Evolutionary conservation across 2,329 filamentous ascomycete species (phyloP).

Genomic region (Diplodia mutila): DNA sequence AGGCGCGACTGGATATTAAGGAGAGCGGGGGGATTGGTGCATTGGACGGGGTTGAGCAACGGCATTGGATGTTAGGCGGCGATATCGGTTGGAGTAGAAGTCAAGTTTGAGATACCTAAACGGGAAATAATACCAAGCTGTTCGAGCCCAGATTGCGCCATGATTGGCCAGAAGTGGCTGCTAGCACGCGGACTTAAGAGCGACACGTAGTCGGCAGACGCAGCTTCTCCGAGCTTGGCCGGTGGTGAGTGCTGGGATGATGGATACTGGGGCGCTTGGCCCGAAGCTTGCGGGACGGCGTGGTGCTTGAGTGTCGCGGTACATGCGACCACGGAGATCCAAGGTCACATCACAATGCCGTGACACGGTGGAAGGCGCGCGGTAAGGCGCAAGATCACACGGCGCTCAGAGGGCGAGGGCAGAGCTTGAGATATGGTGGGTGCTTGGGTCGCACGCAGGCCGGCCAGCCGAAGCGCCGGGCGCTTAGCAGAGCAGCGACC

Average conservation of each 20-base stretch:
- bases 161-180: not conserved
- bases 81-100: not conserved
- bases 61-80: slow-evolving; percentile 1
- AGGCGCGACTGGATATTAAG: slow-evolving; percentile 12
- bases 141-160: not conserved
- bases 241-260: slow-evolving; percentile 11
- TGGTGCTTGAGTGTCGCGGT: not conserved
- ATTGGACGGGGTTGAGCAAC: slow-evolving; percentile 4
- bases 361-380: slow-evolving; percentile 16
- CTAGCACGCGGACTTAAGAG: not conserved
- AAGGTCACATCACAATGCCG: slow-evolving; percentile 18
- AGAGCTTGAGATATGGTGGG: slow-evolving; percentile 6
- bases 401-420: not conserved
- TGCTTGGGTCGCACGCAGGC: slow-evolving; percentile 21
- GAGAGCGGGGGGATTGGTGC: not conserved
- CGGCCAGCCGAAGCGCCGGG: slow-evolving; percentile 19
- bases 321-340: not conserved
- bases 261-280: slow-evolving; percentile 3
- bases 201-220: slow-evolving; percentile 17
- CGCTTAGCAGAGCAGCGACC: slow-evolving; percentile 20
- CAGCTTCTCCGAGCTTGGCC: slow-evolving; percentile 7
- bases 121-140: slow-evolving; percentile 23
- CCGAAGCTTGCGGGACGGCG: slow-evolving; percentile 5
- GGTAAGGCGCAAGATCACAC: slow-evolving; percentile 8
- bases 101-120: slow-evolving; percentile 15